Base-by-base conservation (phyloP, 192 early-diverging fungal species). In the Coemansia sp. region DNA sequence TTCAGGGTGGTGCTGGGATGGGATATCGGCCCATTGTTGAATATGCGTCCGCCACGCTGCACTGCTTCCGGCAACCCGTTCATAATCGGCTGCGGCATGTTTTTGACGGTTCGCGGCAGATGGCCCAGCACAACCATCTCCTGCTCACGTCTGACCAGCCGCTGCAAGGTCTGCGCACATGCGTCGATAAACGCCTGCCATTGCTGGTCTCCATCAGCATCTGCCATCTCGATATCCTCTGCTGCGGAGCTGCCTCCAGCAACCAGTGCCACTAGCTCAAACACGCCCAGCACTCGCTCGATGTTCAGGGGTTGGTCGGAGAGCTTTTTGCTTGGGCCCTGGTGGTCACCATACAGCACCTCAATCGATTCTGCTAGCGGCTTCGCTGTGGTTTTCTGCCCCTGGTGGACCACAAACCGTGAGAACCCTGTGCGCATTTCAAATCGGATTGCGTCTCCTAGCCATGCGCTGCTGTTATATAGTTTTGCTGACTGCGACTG, bases 401-500 rank as follows among this genome's bases (percentile, higher is more conserved):
- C 67, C 9, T 36, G 38, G 16, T 43, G 28, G 10, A 68, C 63
- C 5, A 53, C 23, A 9, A 77, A 70, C 19, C 35, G 54, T 2
- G 73, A 77, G 18, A 70, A 77, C 50, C 54, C 59, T 11, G 54
- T 50, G 20, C 51, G 73, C 73, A 77, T 70, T 44, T 77, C 73
- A 43, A 66, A 70, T 15, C 47, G 26, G 5, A 77, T 61, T 9
- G 68, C 68, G 1, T 36, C 39, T 11, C 59, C 48, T 23, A 77
- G 52, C 73, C 73, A 77, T 11, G n/a, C 46, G 18, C 28, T 35
- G 36, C 47, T 18, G 9, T 50, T 26, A 30, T 21, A 31, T 19
- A 46, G 26, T 9, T n/a, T 28, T 30, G 18, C 37, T n/a, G 37
- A 36, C 26, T 48, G 70, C 21, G 53, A 40, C 35, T 70, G 73